phyloP scores from a whole-genome alignment of 495 filamentous ascomycete genomes.

The Tuber magnatum region DNA sequence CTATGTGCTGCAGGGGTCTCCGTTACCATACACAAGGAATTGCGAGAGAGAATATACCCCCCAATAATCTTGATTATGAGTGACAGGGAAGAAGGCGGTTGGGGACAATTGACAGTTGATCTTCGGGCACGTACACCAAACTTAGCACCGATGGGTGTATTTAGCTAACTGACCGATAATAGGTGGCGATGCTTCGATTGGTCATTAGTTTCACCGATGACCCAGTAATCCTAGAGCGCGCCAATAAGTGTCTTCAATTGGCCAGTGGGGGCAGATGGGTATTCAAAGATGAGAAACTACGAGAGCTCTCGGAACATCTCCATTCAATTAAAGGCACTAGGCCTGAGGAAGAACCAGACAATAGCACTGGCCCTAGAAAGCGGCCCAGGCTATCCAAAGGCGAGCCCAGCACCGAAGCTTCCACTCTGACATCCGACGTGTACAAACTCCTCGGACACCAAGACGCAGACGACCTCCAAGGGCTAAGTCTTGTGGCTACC shows the following conservation, averaged over 20 bases:
- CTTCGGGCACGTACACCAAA: conserved; percentile 23
- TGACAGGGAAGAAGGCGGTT: conserved; percentile 14
- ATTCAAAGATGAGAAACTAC: conserved; percentile 25
- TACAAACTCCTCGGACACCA: conserved; percentile 28
- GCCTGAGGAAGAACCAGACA: conserved; percentile 19
- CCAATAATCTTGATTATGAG: conserved; percentile 18
- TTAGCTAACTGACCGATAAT: conserved; percentile 8
- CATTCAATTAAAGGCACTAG: conserved; percentile 7
- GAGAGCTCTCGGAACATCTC: conserved; percentile 19
- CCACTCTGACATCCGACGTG: conserved; percentile 13
- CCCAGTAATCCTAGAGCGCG: conserved; percentile 13
- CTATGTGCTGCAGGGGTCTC: conserved; percentile 22
- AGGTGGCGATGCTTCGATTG: conserved; percentile 29
- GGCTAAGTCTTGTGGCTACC: conserved; percentile 24
- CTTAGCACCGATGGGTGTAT: neutral
- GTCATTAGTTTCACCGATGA: conserved; percentile 20
- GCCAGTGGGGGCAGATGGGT: conserved; percentile 26
- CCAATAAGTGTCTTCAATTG: conserved; percentile 19
- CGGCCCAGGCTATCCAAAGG: conserved; percentile 26
- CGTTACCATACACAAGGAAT: conserved; percentile 13
- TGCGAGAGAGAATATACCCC: conserved; percentile 33
- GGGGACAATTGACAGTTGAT: conserved; percentile 23
- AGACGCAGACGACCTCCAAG: conserved; percentile 20
- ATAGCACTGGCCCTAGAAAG: conserved; percentile 24
- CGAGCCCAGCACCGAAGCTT: conserved; percentile 22